Evolutionary conservation across 2,329 filamentous ascomycete species (phyloP), one percentile per base, ranked within the genome.

Genomic region (Geosmithia morbida): DNA sequence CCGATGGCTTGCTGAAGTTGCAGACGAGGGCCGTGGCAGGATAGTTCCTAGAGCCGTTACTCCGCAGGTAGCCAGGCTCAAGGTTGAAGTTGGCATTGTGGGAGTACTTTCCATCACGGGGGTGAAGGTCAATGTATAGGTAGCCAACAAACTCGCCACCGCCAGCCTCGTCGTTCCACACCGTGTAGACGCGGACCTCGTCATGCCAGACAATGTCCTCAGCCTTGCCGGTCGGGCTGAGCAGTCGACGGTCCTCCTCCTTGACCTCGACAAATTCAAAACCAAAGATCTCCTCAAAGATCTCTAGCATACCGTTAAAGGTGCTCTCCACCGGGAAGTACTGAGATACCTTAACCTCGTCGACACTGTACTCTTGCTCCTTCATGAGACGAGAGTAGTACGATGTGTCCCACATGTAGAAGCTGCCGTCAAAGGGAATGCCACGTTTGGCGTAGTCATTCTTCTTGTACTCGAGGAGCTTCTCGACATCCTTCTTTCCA

Each of bases 51-150:
- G 77, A 81, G 51, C 84, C 85, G 50, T 87, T 77, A 46, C 75
- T 68, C 49, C 74, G 69, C 48, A 79, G 66, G 64, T 76, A 87
- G 20, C 83, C 83, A 1, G 85, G 83, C 63, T 87, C 80, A 2
- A 92, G 64, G 62, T 81, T 85, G 68, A 92, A 90, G 69, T 90
- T 90, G 57, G 86, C 86, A 6, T 86, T 85, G 57, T 90, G 86
- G 16, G 83, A 81, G 60, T 90, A 90, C 63, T 92, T 92, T 62
- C 87, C 85, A 55, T 80, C 79, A 39, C 86, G 76, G 2, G 85
- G 85, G 62, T 87, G 83, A 18, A 90, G 72, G 62, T 92, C 86
- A 14, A 92, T 75, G 62, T 90, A 90, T 22, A 92, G 72, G 60
- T 90, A 92, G 41, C 86, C 86, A 7, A 86, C 81, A 56, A 92